Evolutionary conservation across 768 basidiomycete genomes (phyloP), one percentile per base, ranked within the genome.

Genomic region (Hypsizygus marmoreus): DNA sequence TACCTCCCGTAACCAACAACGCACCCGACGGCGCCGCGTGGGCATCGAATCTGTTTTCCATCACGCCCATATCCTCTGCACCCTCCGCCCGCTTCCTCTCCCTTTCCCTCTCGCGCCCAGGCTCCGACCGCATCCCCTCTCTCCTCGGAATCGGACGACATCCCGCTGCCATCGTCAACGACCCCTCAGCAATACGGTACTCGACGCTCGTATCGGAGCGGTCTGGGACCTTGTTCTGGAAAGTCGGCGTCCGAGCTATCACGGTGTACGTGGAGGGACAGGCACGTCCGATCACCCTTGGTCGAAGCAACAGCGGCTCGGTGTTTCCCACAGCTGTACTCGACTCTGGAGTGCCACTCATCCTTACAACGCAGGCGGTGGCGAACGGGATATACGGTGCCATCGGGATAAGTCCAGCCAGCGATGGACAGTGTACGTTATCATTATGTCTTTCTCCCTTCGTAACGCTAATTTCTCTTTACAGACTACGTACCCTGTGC

Each of bases 301-400:
- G 73, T 1, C 42, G 54, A 13, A 69, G 74, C 1, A 59, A 61
- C 1, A 70, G 65, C 0, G 81, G 73, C 4, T 65, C 61, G 0
- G 62, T 60, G 17, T 75, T 66, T 30, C 88, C 86, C 0, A 78
- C 73, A 33, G 88, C 86, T 4, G 74, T 88, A n/a, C 57, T 91
- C 25, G 89, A 91, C 60, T 79, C 83, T 0, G 89, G 89, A 0
- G 73, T 81, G 0, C 85, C 88, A 0, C 45, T 75, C 11, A 89
- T 91, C 39, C 60, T 91, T 1, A 77, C 86, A 5, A 80, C 82
- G 0, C 65, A 69, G 4, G 42, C 55, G 3, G 70, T 91, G 14
- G 85, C 88, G 12, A 84, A 91, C 53, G 88, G 74, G 5, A 85
- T 91, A 14, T 91, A 91, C 47, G 88, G 88, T 7, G 84, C 88